A percentile compares a stretch with the other conserved stretches of the same genome.
Evolutionary conservation across 2,329 filamentous ascomycete genomes (phyloP).

Genomic region (Colletotrichum horii): DNA sequence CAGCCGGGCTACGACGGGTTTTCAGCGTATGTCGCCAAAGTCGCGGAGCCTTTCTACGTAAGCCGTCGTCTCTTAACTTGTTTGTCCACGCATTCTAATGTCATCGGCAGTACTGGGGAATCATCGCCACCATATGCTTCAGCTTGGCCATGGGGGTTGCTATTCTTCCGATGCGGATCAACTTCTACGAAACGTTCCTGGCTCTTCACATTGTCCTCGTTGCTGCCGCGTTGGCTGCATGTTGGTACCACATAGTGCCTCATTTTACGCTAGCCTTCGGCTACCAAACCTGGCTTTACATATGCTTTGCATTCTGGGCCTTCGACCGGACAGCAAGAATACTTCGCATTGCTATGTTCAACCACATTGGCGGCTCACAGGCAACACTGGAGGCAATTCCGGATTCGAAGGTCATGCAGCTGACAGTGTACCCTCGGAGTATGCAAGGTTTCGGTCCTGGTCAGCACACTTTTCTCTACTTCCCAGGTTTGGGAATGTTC

Average conservation of each 20-base stretch:
- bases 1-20: not conserved
- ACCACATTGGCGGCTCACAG: slow-evolving; percentile 28
- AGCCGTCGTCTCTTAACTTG: not conserved
- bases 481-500: slow-evolving; percentile 34
- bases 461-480: slow-evolving; percentile 41
- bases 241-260: slow-evolving; percentile 41
- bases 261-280: slow-evolving; percentile 37
- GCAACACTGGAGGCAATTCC: not conserved
- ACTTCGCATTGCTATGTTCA: slow-evolving; percentile 27
- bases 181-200: slow-evolving; percentile 38
- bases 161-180: slow-evolving; percentile 31
- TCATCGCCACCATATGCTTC: slow-evolving; percentile 34
- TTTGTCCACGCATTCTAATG: not conserved
- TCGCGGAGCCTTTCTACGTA: not conserved
- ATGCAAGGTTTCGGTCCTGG: slow-evolving; percentile 37
- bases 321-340: slow-evolving; percentile 33
- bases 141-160: slow-evolving; percentile 30
- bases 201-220: slow-evolving; percentile 35
- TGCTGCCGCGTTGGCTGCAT: slow-evolving; percentile 35
- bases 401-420: slow-evolving; percentile 34
- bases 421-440: slow-evolving; percentile 43
- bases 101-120: slow-evolving; percentile 38
- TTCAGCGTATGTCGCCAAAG: not conserved
- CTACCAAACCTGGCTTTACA: slow-evolving; percentile 41
- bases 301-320: slow-evolving; percentile 35